A percentile compares a stretch with the other conserved stretches of the same genome.
phyloP scores from a whole-genome alignment of 2,329 filamentous ascomycete species.

The Alternaria incomplexa region DNA sequence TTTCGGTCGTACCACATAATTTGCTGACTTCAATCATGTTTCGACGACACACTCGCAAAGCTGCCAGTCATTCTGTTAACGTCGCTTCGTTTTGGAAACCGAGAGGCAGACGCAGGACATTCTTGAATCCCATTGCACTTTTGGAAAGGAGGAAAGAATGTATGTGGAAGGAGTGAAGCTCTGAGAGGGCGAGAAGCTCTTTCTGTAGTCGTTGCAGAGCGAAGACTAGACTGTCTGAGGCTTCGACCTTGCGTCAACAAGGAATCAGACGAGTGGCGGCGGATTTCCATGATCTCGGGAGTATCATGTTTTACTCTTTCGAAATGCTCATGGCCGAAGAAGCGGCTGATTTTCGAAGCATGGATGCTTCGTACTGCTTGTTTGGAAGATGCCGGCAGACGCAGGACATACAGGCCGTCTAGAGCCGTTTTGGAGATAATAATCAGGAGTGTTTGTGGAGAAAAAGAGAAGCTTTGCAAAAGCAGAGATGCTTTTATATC shows the following conservation, averaged over 20 bases:
- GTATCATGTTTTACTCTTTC: background rate
- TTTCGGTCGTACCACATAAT: too few species aligned
- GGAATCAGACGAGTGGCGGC: background rate
- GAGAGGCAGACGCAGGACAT: too few species aligned
- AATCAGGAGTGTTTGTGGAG: background rate
- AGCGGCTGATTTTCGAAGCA: background rate
- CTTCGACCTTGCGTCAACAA: background rate
- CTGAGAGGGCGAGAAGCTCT: rapidly evolving
- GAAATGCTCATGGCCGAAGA: background rate
- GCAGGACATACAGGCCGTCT: too few species aligned
- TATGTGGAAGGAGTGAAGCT: background rate
- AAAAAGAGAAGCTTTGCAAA: background rate
- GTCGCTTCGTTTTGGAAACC: too few species aligned
- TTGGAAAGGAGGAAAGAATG: background rate
- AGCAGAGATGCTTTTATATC: background rate
- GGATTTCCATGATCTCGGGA: background rate
- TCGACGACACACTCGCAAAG: too few species aligned
- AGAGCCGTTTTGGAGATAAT: background rate
- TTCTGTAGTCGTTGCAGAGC: background rate
- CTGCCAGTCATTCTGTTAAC: too few species aligned
- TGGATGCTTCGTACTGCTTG: background rate
- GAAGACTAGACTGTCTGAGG: rapidly evolving
- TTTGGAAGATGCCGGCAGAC: background rate
- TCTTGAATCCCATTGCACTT: too few species aligned
- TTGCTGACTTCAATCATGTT: too few species aligned